Percentiles rank a stretch among this genome's conserved stretches.
Conservation (phyloP, 78 protist species). For the Tieghemostelium lacteum region DNA sequence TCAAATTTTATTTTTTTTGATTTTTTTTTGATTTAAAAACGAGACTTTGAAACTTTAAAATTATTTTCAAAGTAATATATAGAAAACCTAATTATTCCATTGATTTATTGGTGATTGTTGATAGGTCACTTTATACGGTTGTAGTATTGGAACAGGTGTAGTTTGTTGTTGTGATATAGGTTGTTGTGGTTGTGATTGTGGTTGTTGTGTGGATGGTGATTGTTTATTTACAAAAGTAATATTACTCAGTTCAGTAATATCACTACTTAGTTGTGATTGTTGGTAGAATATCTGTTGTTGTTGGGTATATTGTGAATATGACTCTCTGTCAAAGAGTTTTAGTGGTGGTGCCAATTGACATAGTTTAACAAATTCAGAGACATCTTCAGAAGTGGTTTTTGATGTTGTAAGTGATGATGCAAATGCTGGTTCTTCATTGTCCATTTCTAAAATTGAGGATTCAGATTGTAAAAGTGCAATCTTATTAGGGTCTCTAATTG, state of each 20-base stretch:
- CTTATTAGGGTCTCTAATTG: no score
- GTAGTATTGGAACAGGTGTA: no score
- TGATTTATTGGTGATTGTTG: no score
- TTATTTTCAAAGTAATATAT: no score
- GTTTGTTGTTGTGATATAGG: background rate
- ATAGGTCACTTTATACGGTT: no score
- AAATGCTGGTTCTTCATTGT: constrained; percentile 53
- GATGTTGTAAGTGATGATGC: no score
- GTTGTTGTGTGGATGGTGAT: background rate
- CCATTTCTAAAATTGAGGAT: constrained; percentile 16
- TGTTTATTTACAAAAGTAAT: constrained; percentile 20
- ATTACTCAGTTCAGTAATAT: constrained; percentile 6
- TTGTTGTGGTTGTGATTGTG: background rate
- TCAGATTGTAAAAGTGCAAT: background rate
- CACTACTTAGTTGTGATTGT: background rate
- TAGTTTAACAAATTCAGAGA: constrained; percentile 55
- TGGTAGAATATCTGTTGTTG: background rate
- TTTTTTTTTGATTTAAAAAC: no score
- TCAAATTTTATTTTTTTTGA: no score
- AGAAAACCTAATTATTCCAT: no score
- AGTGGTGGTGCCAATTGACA: constrained; percentile 75
- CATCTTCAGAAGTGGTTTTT: background rate
- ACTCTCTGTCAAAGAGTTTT: constrained; percentile 22
- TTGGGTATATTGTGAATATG: background rate
- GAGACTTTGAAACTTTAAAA: no score